Percentiles rank a stretch among this genome's conserved stretches.
Evolutionary conservation across 225 moss, liverwort and hornwort genomes (phyloP).

Genomic region (Pseudisothecium myosuroides): DNA sequence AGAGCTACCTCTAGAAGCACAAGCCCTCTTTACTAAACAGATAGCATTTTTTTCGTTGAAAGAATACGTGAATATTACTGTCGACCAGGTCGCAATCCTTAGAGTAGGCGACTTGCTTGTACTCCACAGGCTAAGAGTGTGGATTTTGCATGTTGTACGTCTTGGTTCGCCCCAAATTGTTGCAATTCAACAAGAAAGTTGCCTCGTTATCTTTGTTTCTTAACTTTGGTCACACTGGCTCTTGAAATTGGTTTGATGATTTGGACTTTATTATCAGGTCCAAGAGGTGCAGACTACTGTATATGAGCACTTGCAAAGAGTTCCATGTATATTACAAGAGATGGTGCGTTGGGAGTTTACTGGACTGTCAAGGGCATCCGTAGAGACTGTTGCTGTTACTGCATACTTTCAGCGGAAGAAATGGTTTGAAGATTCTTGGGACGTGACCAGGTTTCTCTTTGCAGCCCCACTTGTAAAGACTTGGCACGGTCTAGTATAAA

Average conservation of each 20-base stretch:
- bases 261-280: not conserved
- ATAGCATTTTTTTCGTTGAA: not conserved
- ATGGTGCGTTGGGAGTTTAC: not conserved
- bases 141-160: not conserved
- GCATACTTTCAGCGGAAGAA: not conserved
- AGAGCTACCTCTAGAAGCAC: not conserved
- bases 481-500: not conserved
- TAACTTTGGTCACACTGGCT: not conserved
- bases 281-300: not conserved
- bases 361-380: not conserved
- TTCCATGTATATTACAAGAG: not conserved
- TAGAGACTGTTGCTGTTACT: not conserved
- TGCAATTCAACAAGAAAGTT: not conserved
- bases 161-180: not conserved
- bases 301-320: slow-evolving; percentile 1
- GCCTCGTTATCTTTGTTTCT: not conserved
- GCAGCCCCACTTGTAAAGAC: not conserved
- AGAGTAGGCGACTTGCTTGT: not conserved
- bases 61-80: not conserved
- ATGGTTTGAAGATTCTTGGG: not conserved
- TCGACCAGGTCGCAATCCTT: not conserved
- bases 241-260: not conserved
- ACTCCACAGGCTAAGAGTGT: not conserved
- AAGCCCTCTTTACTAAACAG: not conserved
- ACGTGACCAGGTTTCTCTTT: not conserved